These are phyloP conservation scores for Mycothermus thermophilus DNA, from an alignment of 495 filamentous ascomycete genomes.

Conservation along the genomic window DNA sequence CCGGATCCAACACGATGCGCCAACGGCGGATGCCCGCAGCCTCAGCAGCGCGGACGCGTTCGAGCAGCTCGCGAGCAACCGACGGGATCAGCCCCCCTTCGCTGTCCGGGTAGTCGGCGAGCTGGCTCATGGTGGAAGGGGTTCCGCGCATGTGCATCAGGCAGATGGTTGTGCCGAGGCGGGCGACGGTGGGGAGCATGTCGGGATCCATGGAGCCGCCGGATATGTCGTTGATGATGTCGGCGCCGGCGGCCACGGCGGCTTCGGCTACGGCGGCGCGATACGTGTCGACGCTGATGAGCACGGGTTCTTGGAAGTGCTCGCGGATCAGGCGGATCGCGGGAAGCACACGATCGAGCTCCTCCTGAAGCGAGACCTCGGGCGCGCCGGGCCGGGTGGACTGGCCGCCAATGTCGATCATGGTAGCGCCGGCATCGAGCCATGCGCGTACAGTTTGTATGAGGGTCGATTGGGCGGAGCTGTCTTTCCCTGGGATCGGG, in stretches of 20 bases:
- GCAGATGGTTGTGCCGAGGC: slow-evolving; percentile 65
- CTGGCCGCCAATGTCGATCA: slow-evolving; percentile 88
- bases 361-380: slow-evolving; percentile 54
- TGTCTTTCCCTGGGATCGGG: no score
- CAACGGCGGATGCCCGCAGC: slow-evolving; percentile 73
- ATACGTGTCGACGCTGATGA: slow-evolving; percentile 87
- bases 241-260: slow-evolving; percentile 68
- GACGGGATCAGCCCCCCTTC: slow-evolving; percentile 51
- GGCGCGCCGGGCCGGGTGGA: slow-evolving; percentile 67
- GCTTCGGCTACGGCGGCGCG: slow-evolving; percentile 70
- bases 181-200: slow-evolving; percentile 73
- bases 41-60: slow-evolving; percentile 62
- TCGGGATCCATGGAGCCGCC: slow-evolving; percentile 63
- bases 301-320: slow-evolving; percentile 39
- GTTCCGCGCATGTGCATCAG: slow-evolving; percentile 95
- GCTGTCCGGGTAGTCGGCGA: slow-evolving; percentile 50
- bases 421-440: slow-evolving; percentile 55
- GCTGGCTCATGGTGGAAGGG: slow-evolving; percentile 63
- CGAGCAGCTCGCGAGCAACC: slow-evolving; percentile 54
- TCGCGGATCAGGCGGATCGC: slow-evolving; percentile 56
- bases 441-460: slow-evolving; percentile 39
- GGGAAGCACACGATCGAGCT: slow-evolving; percentile 64
- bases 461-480: slow-evolving; percentile 14
- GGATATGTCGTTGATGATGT: slow-evolving; percentile 92
- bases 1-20: slow-evolving; percentile 91